Conservation (phyloP, 371 early-diverging fungal species). For the Fennellomyces sp. region DNA sequence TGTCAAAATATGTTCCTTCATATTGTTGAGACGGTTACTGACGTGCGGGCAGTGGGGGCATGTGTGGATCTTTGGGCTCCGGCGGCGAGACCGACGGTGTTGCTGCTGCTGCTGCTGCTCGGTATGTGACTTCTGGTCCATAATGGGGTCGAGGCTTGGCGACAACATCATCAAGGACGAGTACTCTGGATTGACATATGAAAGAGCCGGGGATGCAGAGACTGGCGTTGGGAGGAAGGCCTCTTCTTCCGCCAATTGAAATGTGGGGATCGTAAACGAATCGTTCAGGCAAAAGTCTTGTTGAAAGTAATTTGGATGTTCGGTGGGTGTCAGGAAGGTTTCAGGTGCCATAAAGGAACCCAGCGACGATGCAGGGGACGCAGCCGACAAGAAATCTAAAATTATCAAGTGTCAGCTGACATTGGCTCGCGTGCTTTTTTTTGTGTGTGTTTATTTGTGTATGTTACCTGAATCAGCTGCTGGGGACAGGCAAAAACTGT, state of each 20-base stretch:
- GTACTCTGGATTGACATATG: background rate
- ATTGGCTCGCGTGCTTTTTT: background rate
- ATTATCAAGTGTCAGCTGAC: background rate
- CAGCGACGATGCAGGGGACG: slow-evolving; percentile 2
- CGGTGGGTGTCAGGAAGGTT: background rate
- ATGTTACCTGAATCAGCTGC: slow-evolving; percentile 3
- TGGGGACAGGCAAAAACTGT: slow-evolving; percentile 6
- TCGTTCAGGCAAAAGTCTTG: slow-evolving; percentile 8
- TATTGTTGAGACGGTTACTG: slow-evolving; percentile 31
- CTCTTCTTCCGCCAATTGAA: background rate
- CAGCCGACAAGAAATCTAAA: background rate
- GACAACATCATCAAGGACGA: background rate
- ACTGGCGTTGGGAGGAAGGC: background rate
- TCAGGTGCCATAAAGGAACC: slow-evolving; percentile 1
- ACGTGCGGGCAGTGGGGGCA: slow-evolving; percentile 28
- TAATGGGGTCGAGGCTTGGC: background rate
- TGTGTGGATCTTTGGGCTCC: slow-evolving; percentile 12
- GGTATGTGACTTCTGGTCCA: background rate
- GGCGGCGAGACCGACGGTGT: background rate
- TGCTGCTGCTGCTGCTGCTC: background rate
- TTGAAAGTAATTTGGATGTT: background rate
- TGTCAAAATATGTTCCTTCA: slow-evolving; percentile 32
- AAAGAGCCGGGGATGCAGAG: background rate
- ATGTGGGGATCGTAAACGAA: slow-evolving; percentile 2
- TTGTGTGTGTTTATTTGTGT: background rate